Conservation (phyloP, 305 asterid species). For the Fraxinus ornus region DNA sequence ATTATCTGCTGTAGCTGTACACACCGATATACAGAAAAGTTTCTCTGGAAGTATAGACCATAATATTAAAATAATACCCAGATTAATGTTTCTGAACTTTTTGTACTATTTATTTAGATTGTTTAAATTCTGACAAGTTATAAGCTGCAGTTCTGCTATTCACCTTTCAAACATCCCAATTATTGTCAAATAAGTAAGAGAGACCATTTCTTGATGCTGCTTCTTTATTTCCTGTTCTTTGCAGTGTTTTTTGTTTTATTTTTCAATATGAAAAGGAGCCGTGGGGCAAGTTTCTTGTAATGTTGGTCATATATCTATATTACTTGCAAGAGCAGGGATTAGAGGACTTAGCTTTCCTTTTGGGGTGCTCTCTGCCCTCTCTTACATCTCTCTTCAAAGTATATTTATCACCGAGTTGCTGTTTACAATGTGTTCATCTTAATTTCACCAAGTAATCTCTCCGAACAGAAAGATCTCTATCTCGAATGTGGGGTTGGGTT, state of each 20-base stretch:
- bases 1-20: neutral
- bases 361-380: neutral
- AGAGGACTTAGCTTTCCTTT: neutral
- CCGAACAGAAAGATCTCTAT: neutral
- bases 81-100: neutral
- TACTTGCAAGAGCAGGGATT: neutral
- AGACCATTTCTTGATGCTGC: neutral
- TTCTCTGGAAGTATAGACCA: neutral
- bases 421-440: neutral
- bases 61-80: neutral
- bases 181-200: neutral
- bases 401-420: neutral
- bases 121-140: neutral
- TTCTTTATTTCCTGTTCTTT: neutral
- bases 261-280: neutral
- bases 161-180: neutral
- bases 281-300: neutral
- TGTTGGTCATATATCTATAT: neutral
- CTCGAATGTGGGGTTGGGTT: slow-evolving; percentile 5
- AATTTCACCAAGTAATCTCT: neutral
- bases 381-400: neutral
- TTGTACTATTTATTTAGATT: neutral
- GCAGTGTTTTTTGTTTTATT: neutral
- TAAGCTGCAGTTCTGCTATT: neutral
- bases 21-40: neutral